phyloP scores from a whole-genome alignment of 2,329 filamentous ascomycete species.

The Cryphonectria parasitica region DNA sequence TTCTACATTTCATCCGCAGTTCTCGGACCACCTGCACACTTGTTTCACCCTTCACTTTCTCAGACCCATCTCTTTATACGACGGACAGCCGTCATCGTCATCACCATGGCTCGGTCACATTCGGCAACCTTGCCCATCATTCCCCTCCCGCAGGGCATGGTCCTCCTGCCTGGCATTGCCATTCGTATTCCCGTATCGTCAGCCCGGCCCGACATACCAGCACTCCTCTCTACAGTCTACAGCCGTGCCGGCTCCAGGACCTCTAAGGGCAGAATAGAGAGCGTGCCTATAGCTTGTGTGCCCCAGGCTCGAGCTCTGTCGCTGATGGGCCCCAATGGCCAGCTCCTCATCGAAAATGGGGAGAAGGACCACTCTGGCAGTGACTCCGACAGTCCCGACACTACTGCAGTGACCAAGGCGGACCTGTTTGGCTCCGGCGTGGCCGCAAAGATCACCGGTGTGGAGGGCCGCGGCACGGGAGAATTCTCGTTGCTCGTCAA shows the following conservation, averaged over 20 bases:
- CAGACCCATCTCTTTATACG: neutral
- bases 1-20: neutral
- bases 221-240: slow-evolving; percentile 84
- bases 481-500: slow-evolving; percentile 88
- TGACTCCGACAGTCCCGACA: slow-evolving; percentile 50
- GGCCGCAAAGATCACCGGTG: slow-evolving; percentile 75
- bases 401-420: slow-evolving; percentile 63
- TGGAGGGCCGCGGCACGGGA: slow-evolving; percentile 73
- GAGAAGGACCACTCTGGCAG: slow-evolving; percentile 53
- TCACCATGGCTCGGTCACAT: slow-evolving; percentile 41
- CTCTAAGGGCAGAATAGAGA: slow-evolving; percentile 64
- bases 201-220: slow-evolving; percentile 82
- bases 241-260: slow-evolving; percentile 72
- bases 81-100: neutral
- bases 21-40: neutral
- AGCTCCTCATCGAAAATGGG: slow-evolving; percentile 71
- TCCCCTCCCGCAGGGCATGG: slow-evolving; percentile 76
- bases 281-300: slow-evolving; percentile 83
- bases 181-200: slow-evolving; percentile 81
- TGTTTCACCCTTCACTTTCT: neutral
- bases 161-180: slow-evolving; percentile 84
- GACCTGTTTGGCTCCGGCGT: slow-evolving; percentile 86
- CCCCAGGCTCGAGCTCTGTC: slow-evolving; percentile 71
- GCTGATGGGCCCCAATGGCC: slow-evolving; percentile 72
- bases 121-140: slow-evolving; percentile 71